These are phyloP conservation scores for Boletellus emodensis DNA, from an alignment of 768 basidiomycete genomes.

Conservation along the genomic window DNA sequence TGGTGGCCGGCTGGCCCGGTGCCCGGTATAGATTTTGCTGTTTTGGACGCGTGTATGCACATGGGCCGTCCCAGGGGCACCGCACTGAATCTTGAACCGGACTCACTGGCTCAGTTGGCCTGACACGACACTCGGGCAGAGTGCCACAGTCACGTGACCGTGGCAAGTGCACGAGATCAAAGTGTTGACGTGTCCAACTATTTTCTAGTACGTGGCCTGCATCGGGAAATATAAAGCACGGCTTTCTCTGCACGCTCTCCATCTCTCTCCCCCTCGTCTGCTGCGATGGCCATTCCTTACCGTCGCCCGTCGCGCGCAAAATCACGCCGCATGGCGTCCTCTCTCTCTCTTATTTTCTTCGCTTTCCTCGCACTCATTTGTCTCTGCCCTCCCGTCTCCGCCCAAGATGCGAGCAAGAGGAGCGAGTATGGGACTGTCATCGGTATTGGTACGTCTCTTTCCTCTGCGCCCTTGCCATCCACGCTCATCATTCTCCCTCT, in stretches of 20 bases:
- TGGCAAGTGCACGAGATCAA: constrained; percentile 17
- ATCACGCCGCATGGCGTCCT: constrained; percentile 51
- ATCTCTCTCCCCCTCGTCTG: constrained; percentile 14
- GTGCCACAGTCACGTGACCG: constrained; percentile 18
- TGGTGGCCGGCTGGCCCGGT: too few species aligned
- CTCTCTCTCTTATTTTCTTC: constrained; percentile 57
- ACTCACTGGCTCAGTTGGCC: too few species aligned
- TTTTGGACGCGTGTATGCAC: too few species aligned
- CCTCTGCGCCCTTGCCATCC: fast-evolving
- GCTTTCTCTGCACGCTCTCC: constrained; percentile 6
- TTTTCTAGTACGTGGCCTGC: constrained; percentile 26
- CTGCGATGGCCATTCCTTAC: constrained; percentile 25
- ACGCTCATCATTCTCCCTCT: constrained; percentile 10
- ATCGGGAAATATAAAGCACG: constrained; percentile 19
- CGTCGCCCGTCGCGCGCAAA: constrained; percentile 53
- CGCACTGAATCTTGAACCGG: too few species aligned
- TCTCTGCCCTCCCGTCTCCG: constrained; percentile 61
- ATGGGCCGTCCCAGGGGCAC: too few species aligned
- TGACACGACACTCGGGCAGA: too few species aligned
- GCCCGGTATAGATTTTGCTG: too few species aligned
- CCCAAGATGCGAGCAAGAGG: constrained; percentile 52
- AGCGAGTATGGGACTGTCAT: constrained; percentile 89
- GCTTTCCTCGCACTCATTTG: constrained; percentile 68
- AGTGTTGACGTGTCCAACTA: constrained; percentile 30
- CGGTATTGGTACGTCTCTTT: constrained; percentile 67